Conservation (phyloP, 1,284 basidiomycete species). For the Cryptococcus sp. region DNA sequence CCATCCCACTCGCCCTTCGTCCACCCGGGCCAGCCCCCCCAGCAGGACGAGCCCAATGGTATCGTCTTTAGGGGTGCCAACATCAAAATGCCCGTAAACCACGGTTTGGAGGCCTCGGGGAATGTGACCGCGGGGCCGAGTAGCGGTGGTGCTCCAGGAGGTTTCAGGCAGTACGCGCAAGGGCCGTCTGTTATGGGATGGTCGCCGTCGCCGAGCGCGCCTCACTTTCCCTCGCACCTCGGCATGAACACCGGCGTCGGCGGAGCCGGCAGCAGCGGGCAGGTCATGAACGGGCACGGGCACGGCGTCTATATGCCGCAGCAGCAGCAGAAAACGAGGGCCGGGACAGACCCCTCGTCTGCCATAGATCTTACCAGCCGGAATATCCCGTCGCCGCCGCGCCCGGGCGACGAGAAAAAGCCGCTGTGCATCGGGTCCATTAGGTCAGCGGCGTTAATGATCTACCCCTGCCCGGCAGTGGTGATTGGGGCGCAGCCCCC, state of each 20-base stretch:
- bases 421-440: slow-evolving; percentile 82
- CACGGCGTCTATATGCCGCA: too few relatives aligned
- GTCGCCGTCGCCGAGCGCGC: slow-evolving; percentile 1
- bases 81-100: neutral
- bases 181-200: neutral
- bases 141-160: neutral
- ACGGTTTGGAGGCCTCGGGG: neutral
- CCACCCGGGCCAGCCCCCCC: neutral
- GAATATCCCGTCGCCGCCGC: slow-evolving; percentile 25
- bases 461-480: slow-evolving; percentile 77
- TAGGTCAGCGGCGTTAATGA: slow-evolving; percentile 71
- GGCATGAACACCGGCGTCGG: neutral
- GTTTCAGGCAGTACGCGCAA: slow-evolving; percentile 6
- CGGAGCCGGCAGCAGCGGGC: slow-evolving; percentile 1
- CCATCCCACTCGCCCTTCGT: neutral
- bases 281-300: neutral
- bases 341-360: slow-evolving; percentile 20
- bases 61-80: slow-evolving; percentile 8
- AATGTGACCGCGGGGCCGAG: slow-evolving; percentile 8
- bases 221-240: neutral
- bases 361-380: slow-evolving; percentile 34
- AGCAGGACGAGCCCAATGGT: neutral
- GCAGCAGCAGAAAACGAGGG: neutral
- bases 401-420: slow-evolving; percentile 24
- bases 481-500: slow-evolving; percentile 52